A percentile compares a stretch with the other conserved stretches of the same genome.
Evolutionary conservation across 2,329 filamentous ascomycete species (phyloP).

Genomic region (Chrysosporium queenslandicum): DNA sequence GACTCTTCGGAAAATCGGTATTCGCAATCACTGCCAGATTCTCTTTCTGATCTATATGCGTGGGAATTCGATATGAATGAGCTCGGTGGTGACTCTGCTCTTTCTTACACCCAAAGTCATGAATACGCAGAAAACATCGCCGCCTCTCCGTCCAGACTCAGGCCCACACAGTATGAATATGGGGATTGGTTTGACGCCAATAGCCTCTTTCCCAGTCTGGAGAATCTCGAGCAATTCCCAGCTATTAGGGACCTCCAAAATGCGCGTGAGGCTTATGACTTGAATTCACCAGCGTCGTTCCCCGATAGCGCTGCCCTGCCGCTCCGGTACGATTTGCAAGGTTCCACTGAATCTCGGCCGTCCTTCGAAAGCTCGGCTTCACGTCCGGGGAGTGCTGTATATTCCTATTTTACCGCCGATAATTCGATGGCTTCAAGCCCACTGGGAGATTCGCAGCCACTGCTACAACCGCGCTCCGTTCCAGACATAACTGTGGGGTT

Average conservation of each 20-base stretch:
- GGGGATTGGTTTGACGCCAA: slow-evolving; percentile 4
- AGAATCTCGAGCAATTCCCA: neutral
- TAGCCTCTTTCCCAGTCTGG: neutral
- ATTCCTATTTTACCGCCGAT: slow-evolving; percentile 12
- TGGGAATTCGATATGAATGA: slow-evolving; percentile 8
- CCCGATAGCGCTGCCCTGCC: neutral
- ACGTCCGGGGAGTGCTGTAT: slow-evolving; percentile 12
- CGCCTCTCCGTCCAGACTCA: neutral
- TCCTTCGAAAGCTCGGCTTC: slow-evolving; percentile 7
- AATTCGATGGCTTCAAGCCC: slow-evolving; percentile 15
- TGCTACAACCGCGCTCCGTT: slow-evolving; percentile 10
- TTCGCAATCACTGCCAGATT: slow-evolving; percentile 2
- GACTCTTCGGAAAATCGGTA: neutral
- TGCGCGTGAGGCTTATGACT: neutral
- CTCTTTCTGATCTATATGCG: neutral
- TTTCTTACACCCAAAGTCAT: slow-evolving; percentile 1
- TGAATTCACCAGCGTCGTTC: slow-evolving; percentile 4
- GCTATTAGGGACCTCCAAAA: neutral
- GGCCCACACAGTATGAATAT: neutral
- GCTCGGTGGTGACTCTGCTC: neutral
- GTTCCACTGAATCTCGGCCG: neutral
- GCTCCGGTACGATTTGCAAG: slow-evolving; percentile 1
- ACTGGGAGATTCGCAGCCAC: slow-evolving; percentile 6
- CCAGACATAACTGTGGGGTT: slow-evolving; percentile 3
- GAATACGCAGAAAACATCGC: neutral